Percentiles rank a stretch among this genome's conserved stretches.
phyloP scores from a whole-genome alignment of 441 rosid genomes.

The Sinapis alba region DNA sequence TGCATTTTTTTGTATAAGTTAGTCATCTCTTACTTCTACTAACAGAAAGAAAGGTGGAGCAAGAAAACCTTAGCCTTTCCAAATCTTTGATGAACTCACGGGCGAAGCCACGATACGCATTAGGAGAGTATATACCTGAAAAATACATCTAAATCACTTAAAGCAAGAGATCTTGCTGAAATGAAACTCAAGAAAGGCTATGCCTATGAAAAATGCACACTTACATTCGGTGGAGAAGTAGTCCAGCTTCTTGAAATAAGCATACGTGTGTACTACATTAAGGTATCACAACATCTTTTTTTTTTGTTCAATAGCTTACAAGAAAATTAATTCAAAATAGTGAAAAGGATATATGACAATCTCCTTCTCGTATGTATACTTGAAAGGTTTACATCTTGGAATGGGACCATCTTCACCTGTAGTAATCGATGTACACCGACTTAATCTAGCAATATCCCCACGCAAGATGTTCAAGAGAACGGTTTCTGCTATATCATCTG shows the following conservation, averaged over 20 bases:
- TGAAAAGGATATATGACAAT: constrained; percentile 87
- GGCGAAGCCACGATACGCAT: constrained; percentile 48
- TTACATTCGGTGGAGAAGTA: constrained; percentile 54
- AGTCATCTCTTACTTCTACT: background rate
- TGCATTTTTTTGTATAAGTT: constrained; percentile 36
- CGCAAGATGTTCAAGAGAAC: constrained; percentile 66
- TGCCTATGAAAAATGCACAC: constrained; percentile 27
- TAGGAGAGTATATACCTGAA: constrained; percentile 40
- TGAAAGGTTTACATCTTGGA: constrained; percentile 96
- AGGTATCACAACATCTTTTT: constrained; percentile 48
- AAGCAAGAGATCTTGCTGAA: background rate
- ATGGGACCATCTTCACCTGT: constrained; percentile 97
- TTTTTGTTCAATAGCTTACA: background rate
- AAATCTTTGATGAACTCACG: constrained; percentile 51
- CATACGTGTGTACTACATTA: constrained; percentile 75
- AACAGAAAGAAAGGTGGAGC: background rate
- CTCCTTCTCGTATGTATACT: constrained; percentile 93
- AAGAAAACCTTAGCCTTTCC: constrained; percentile 56
- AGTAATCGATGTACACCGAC: constrained; percentile 52
- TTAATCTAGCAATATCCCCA: constrained; percentile 57
- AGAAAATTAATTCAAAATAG: background rate
- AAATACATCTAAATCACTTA: background rate
- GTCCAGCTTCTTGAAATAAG: constrained; percentile 95
- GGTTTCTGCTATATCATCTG: constrained; percentile 49
- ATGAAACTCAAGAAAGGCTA: background rate